Conservation (phyloP, 371 early-diverging fungal genomes). For the Haplosporangium sp. region DNA sequence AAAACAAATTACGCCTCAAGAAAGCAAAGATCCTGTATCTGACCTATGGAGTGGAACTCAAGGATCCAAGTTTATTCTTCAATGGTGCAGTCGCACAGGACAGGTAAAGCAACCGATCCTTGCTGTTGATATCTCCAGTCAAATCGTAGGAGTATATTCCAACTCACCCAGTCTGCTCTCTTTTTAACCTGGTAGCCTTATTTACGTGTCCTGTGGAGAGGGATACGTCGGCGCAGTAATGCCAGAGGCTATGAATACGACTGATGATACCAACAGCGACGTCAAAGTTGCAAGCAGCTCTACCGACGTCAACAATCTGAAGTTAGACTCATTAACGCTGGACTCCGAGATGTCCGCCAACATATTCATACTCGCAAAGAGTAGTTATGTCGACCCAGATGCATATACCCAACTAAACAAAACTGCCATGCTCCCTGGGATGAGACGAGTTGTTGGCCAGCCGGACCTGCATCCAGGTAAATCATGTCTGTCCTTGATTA, state of each 20-base stretch:
- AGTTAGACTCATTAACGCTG: constrained; percentile 9
- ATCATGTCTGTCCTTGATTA: neutral
- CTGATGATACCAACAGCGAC: neutral
- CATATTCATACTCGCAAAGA: constrained; percentile 52
- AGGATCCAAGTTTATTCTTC: constrained; percentile 17
- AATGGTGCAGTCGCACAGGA: constrained; percentile 40
- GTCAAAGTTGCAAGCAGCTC: neutral
- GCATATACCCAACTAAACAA: constrained; percentile 57
- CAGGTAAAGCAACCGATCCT: too few relatives aligned
- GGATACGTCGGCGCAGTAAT: constrained; percentile 28
- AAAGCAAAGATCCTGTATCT: constrained; percentile 54
- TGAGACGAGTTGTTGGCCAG: constrained; percentile 59
- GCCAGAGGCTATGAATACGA: neutral
- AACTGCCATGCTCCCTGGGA: constrained; percentile 55
- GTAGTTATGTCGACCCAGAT: constrained; percentile 57
- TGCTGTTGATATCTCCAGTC: too few relatives aligned
- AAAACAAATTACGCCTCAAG: constrained; percentile 61
- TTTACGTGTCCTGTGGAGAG: constrained; percentile 48
- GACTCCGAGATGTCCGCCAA: constrained; percentile 36
- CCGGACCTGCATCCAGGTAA: constrained; percentile 67
- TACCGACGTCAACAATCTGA: neutral
- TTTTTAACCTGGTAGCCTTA: constrained; percentile 15
- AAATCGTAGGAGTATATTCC: neutral
- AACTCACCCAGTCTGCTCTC: neutral
- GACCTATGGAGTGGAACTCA: constrained; percentile 42